Conservation (phyloP, 148 eudicot genomes). For the Arbutus unedo region DNA sequence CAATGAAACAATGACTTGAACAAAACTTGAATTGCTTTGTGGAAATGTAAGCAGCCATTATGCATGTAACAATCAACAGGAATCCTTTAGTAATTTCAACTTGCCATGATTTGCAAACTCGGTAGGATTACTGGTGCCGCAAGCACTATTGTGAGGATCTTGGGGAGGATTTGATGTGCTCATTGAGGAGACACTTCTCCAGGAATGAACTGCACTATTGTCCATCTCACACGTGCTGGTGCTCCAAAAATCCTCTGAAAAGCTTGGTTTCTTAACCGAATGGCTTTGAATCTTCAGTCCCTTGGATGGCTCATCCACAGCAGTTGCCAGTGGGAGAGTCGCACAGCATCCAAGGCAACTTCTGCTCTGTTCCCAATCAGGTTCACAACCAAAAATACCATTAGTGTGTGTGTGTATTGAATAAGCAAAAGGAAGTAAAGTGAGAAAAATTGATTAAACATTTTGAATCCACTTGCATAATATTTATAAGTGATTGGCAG, state of each 20-base stretch:
- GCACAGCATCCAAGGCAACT: slow-evolving; percentile 87
- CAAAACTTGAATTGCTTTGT: neutral
- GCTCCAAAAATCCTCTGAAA: slow-evolving; percentile 66
- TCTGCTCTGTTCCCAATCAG: slow-evolving; percentile 87
- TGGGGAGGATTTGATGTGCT: slow-evolving; percentile 54
- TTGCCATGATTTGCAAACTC: slow-evolving; percentile 83
- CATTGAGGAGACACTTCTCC: slow-evolving; percentile 67
- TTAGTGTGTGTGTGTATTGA: no score
- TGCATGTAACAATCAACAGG: neutral
- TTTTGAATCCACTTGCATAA: neutral
- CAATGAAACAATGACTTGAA: neutral
- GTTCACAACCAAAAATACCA: slow-evolving; percentile 20
- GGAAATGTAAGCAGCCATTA: neutral
- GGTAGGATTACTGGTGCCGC: slow-evolving; percentile 50
- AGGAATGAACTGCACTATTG: slow-evolving; percentile 63
- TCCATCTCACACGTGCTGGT: slow-evolving; percentile 76
- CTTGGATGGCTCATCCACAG: slow-evolving; percentile 70
- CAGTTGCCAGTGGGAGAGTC: slow-evolving; percentile 47
- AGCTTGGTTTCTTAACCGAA: slow-evolving; percentile 37
- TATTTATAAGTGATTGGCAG: neutral
- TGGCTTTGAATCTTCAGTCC: slow-evolving; percentile 61
- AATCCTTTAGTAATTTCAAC: slow-evolving; percentile 19
- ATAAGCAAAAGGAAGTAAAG: neutral
- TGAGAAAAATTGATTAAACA: neutral
- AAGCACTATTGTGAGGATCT: slow-evolving; percentile 39